These are phyloP conservation scores for Russula foetens DNA, from an alignment of 768 basidiomycete species.

Conservation along the genomic window DNA sequence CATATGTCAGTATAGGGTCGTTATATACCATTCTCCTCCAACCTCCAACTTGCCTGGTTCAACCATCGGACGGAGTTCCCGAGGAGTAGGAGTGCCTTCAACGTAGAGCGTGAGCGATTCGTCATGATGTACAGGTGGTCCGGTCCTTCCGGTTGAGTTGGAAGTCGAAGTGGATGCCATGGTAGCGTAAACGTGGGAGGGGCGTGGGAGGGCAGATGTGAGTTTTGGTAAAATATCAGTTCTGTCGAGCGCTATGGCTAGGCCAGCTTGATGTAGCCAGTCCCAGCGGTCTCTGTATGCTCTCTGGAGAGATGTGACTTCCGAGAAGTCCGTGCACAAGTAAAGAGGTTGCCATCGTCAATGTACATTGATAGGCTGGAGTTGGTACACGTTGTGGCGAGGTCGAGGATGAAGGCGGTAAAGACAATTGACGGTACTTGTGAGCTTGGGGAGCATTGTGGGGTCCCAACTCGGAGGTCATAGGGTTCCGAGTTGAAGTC, in stretches of 20 bases:
- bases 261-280: background rate
- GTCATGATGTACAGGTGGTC: background rate
- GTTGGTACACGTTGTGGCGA: background rate
- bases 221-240: background rate
- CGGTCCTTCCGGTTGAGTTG: background rate
- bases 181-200: too few species aligned
- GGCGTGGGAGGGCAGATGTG: too few species aligned
- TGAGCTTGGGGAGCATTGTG: too few species aligned
- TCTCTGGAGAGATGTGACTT: background rate
- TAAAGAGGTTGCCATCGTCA: background rate
- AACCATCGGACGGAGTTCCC: background rate
- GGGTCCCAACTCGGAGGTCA: too few species aligned
- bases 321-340: background rate
- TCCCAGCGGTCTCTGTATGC: background rate
- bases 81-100: background rate
- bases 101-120: background rate
- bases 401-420: background rate
- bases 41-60: background rate
- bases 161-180: background rate
- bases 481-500: too few species aligned
- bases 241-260: background rate
- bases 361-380: background rate
- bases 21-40: too few species aligned
- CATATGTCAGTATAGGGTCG: background rate
- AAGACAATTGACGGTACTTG: too few species aligned